phyloP scores from a whole-genome alignment of 208 protist genomes.

The Trypanosomatidae sp. region DNA sequence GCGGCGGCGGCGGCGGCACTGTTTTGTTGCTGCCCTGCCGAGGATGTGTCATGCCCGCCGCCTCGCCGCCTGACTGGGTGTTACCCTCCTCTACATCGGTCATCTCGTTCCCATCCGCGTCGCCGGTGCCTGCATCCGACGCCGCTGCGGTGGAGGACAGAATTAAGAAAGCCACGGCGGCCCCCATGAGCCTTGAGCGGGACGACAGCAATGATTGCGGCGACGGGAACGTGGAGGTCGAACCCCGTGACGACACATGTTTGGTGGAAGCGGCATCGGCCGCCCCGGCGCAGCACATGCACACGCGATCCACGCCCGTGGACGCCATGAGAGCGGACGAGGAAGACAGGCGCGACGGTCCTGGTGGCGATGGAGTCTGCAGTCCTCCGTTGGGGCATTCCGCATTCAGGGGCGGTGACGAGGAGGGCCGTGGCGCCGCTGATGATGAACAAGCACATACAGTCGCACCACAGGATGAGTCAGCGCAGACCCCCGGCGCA shows the following conservation, averaged over 20 bases:
- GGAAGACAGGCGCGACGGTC: background rate
- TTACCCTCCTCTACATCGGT: slow-evolving; percentile 9
- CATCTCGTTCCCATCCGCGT: background rate
- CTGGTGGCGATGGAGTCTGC: background rate
- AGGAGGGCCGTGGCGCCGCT: background rate
- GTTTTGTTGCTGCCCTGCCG: background rate
- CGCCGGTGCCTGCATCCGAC: background rate
- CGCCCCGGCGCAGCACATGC: background rate
- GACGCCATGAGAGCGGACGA: too few species aligned
- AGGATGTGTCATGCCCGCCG: background rate
- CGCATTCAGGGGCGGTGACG: background rate
- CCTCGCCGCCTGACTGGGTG: slow-evolving; percentile 12
- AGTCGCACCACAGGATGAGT: background rate
- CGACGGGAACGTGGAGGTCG: background rate
- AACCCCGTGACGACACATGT: background rate
- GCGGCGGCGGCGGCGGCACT: background rate
- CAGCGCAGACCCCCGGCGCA: background rate
- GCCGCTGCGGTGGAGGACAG: background rate
- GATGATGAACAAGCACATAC: background rate
- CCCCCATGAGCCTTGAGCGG: background rate
- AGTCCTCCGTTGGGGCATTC: background rate
- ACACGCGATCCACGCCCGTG: background rate
- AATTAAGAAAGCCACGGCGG: background rate
- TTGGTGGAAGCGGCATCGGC: background rate
- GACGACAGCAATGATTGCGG: slow-evolving; percentile 2